Conservation (phyloP, 495 filamentous ascomycete species). For the Elaphomyces granulatus region DNA sequence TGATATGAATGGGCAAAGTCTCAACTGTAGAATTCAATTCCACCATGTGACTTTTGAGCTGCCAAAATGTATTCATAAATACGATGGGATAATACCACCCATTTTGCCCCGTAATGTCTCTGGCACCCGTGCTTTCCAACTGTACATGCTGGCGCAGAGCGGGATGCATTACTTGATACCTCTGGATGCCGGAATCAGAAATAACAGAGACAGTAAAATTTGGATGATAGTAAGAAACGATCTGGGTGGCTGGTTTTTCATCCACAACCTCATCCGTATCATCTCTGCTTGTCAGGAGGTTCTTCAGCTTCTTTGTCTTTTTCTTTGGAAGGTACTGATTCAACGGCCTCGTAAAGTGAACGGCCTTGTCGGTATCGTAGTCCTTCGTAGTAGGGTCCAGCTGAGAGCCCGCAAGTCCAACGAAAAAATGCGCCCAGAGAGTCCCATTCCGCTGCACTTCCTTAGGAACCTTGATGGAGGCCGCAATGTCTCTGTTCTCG, state of each 20-base stretch:
- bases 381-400: slow-evolving; percentile 57
- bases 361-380: slow-evolving; percentile 61
- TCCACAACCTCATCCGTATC: slow-evolving; percentile 38
- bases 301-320: slow-evolving; percentile 82
- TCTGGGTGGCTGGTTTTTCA: slow-evolving; percentile 41
- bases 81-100: slow-evolving; percentile 95
- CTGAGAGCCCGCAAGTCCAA: slow-evolving; percentile 56
- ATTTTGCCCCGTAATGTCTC: slow-evolving; percentile 73
- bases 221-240: slow-evolving; percentile 84
- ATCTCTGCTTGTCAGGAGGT: slow-evolving; percentile 48
- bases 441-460: slow-evolving; percentile 85
- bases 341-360: slow-evolving; percentile 70
- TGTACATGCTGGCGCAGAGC: slow-evolving; percentile 62
- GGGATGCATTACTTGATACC: slow-evolving; percentile 52
- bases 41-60: slow-evolving; percentile 79
- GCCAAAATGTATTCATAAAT: slow-evolving; percentile 94
- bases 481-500: slow-evolving; percentile 64
- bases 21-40: slow-evolving; percentile 85
- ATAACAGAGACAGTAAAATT: slow-evolving; percentile 86
- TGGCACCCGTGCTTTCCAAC: slow-evolving; percentile 55
- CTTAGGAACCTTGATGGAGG: slow-evolving; percentile 61
- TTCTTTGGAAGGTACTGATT: slow-evolving; percentile 87
- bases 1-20: slow-evolving; percentile 68
- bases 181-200: slow-evolving; percentile 57
- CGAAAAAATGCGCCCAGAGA: slow-evolving; percentile 84